These are phyloP conservation scores for Canariomyces notabilis DNA, from an alignment of 2,329 filamentous ascomycete genomes.

Conservation along the genomic window DNA sequence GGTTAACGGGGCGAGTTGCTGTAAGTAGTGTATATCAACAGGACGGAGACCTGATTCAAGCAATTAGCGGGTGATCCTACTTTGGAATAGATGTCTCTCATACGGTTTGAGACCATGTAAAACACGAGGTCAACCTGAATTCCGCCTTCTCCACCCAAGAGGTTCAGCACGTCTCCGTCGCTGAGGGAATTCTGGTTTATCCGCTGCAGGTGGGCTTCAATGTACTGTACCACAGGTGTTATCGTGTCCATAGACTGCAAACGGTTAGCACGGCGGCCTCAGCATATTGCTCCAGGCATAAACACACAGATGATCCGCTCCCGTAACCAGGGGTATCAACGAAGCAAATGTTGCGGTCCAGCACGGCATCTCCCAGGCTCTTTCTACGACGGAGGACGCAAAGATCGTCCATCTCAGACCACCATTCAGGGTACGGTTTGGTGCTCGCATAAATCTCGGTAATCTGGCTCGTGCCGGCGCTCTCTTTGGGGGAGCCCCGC, in stretches of 20 bases:
- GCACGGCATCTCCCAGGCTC: constrained; percentile 67
- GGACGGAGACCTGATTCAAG: constrained; percentile 47
- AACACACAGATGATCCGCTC: constrained; percentile 47
- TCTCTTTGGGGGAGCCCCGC: constrained; percentile 1
- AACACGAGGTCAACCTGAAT: constrained; percentile 79
- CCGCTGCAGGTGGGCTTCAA: constrained; percentile 64
- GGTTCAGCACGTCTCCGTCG: constrained; percentile 68
- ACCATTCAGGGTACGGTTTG: constrained; percentile 83
- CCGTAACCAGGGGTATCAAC: constrained; percentile 73
- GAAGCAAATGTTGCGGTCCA: constrained; percentile 92
- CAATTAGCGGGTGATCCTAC: constrained; percentile 19
- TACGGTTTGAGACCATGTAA: constrained; percentile 73
- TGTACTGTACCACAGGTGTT: constrained; percentile 61
- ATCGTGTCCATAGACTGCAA: constrained; percentile 50
- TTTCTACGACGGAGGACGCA: constrained; percentile 55
- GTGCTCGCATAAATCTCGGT: constrained; percentile 74
- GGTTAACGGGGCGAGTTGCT: constrained; percentile 63
- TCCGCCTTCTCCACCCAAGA: constrained; percentile 78
- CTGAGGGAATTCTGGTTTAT: constrained; percentile 59
- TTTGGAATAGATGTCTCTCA: background rate
- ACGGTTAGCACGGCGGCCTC: constrained; percentile 4
- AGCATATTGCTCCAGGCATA: background rate
- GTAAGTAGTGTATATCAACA: constrained; percentile 67
- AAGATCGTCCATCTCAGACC: constrained; percentile 70
- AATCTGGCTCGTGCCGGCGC: constrained; percentile 35